Percentiles rank a stretch among this genome's conserved stretches.
These are phyloP conservation scores for Alisma plantagoaquatica DNA, from an alignment of 106 monocot genomes.

Conservation along the genomic window DNA sequence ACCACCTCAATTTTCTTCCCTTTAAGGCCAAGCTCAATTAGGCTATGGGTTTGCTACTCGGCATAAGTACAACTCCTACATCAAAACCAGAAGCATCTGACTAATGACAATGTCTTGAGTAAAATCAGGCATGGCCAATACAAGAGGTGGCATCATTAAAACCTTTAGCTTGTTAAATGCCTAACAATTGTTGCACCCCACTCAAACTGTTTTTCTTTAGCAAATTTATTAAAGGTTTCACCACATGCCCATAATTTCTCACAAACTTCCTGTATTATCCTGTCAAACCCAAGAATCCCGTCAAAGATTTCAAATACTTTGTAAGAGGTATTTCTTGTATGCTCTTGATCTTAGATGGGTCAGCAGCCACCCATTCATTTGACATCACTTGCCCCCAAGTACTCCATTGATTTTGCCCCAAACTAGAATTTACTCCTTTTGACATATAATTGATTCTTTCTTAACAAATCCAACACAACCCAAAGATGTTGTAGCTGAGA, in stretches of 20 bases:
- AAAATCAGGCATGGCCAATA: neutral
- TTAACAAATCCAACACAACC: neutral
- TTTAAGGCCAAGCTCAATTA: neutral
- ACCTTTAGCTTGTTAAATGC: neutral
- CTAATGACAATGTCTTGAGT: neutral
- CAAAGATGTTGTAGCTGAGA: neutral
- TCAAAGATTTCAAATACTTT: neutral
- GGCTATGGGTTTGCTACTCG: neutral
- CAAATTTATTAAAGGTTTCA: neutral
- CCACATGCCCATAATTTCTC: neutral
- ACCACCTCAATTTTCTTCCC: neutral
- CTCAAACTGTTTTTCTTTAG: neutral
- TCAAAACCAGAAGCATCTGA: neutral
- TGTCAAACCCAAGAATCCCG: neutral
- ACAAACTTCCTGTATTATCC: conserved; percentile 3
- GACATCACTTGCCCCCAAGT: conserved; percentile 3
- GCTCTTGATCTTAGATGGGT: neutral
- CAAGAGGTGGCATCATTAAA: neutral
- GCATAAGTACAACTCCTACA: neutral
- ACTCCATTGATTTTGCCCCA: neutral
- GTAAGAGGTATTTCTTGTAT: neutral
- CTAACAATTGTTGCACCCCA: neutral
- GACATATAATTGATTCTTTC: neutral
- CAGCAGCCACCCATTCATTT: neutral
- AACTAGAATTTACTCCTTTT: neutral